A percentile compares a stretch with the other conserved stretches of the same genome.
These are phyloP conservation scores for Thraustotheca clavata DNA, from an alignment of 352 stramenopile genomes.

Conservation along the genomic window DNA sequence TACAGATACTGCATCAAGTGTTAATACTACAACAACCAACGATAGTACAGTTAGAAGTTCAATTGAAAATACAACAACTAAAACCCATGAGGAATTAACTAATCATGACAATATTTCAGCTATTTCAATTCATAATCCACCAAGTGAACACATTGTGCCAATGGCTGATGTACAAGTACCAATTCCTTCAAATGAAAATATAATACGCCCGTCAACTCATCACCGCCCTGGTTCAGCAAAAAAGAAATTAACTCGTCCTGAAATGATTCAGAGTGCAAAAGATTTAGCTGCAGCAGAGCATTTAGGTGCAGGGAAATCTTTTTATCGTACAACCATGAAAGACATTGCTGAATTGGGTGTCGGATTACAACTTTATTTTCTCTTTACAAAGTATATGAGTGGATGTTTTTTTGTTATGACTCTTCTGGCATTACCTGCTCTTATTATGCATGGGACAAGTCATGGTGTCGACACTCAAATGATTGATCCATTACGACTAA, in stretches of 20 bases:
- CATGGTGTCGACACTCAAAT: slow-evolving; percentile 58
- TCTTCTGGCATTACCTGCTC: slow-evolving; percentile 47
- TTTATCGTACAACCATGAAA: slow-evolving; percentile 54
- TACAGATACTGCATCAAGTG: too few relatives aligned
- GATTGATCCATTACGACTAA: slow-evolving; percentile 58
- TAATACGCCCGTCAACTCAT: neutral
- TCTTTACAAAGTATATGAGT: slow-evolving; percentile 71
- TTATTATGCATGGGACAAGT: slow-evolving; percentile 54
- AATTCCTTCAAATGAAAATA: neutral
- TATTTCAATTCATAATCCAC: too few relatives aligned
- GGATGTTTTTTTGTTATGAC: slow-evolving; percentile 65
- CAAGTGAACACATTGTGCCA: too few relatives aligned
- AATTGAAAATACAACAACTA: too few relatives aligned
- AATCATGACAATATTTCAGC: too few relatives aligned
- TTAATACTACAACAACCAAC: too few relatives aligned
- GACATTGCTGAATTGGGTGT: slow-evolving; percentile 75
- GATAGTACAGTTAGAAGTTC: too few relatives aligned
- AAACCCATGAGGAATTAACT: too few relatives aligned
- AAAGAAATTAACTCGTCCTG: neutral
- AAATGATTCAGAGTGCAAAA: slow-evolving; percentile 43
- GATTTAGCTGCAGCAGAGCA: slow-evolving; percentile 40
- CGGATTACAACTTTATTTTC: slow-evolving; percentile 78
- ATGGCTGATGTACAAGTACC: neutral
- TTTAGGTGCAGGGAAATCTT: slow-evolving; percentile 48
- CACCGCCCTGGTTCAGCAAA: neutral